Conservation (phyloP, 495 filamentous ascomycete genomes). For the Aspergillus affinis region DNA sequence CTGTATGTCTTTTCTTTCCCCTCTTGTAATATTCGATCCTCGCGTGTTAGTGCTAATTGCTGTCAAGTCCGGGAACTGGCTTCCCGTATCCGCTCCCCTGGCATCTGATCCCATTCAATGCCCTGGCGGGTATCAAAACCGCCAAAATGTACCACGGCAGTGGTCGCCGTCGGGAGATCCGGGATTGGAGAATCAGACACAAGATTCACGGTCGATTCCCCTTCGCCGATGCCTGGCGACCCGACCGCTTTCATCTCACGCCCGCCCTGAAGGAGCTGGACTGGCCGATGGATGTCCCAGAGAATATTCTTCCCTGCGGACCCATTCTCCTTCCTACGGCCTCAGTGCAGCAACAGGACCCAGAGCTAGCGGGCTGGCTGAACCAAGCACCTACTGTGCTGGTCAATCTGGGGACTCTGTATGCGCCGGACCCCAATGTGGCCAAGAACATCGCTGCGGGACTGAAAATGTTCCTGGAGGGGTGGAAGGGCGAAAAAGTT, state of each 20-base stretch:
- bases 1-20: constrained; percentile 28
- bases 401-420: constrained; percentile 50
- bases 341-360: constrained; percentile 37
- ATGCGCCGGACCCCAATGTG: constrained; percentile 33
- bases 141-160: constrained; percentile 36
- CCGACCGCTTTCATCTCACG: constrained; percentile 37
- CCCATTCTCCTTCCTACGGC: constrained; percentile 38
- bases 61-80: constrained; percentile 40
- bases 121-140: constrained; percentile 26
- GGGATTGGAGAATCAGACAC: constrained; percentile 25
- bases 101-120: constrained; percentile 41
- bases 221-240: constrained; percentile 32
- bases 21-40: neutral
- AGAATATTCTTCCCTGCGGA: constrained; percentile 49
- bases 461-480: constrained; percentile 29
- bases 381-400: constrained; percentile 43
- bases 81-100: constrained; percentile 48
- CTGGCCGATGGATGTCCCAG: constrained; percentile 40
- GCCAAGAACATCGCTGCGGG: constrained; percentile 37
- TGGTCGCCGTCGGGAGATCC: constrained; percentile 22
- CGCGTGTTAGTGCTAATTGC: neutral
- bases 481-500: constrained; percentile 24
- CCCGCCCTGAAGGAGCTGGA: constrained; percentile 45
- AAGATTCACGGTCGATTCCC: constrained; percentile 30
- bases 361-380: constrained; percentile 48